Base-by-base conservation (phyloP, 1,284 basidiomycete species). In the Trichosporon ovoides region DNA sequence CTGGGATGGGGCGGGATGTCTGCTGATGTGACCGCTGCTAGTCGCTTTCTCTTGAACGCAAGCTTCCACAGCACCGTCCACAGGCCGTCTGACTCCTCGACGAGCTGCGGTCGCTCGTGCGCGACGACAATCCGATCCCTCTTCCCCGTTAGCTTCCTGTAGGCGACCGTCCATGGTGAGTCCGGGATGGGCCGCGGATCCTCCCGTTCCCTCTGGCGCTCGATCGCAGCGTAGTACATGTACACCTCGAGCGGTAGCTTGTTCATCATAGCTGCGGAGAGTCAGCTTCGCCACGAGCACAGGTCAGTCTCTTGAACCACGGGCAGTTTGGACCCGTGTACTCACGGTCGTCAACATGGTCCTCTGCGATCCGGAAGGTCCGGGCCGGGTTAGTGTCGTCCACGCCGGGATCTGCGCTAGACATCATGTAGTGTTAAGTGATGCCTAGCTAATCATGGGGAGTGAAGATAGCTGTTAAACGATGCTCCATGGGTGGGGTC, bases 171-270 rank as follows among this genome's bases (percentile, higher is more conserved):
- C 51, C 57, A 58, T 3, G 63, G 63, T 6, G 57, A 40, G 38
- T 64, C 60, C 24, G 63, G 63, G 28, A 64, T 38, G 0, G 63
- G 59, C n/a, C 63, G 63, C 10, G 38, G 24, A 51, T 64, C 63
- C 18, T 38, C 34, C 6, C 31, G 52, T 33, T 64, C 63, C 13
- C 58, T 53, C 11, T 24, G 38, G 5, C 63, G 63, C 37, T 64
- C 60, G 1, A 55, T 24, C n/a, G 43, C 46, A 0, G 63, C 60
- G n/a, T 64, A 61, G 55, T 61, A 55, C 49, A 61, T 49, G 35
- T 64, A 64, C 34, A 55, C 53, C 43, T 64, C 63, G 34, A 64
- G 53, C 1, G 63, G 59, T 37, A 59, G 57, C 7, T 46, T 20
- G 57, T 62, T 62, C 38, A 62, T 53, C 24, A 52, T 43, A 0